Conservation (phyloP, 2,329 filamentous ascomycete species). For the Phaeosphaeriaceae sp. region DNA sequence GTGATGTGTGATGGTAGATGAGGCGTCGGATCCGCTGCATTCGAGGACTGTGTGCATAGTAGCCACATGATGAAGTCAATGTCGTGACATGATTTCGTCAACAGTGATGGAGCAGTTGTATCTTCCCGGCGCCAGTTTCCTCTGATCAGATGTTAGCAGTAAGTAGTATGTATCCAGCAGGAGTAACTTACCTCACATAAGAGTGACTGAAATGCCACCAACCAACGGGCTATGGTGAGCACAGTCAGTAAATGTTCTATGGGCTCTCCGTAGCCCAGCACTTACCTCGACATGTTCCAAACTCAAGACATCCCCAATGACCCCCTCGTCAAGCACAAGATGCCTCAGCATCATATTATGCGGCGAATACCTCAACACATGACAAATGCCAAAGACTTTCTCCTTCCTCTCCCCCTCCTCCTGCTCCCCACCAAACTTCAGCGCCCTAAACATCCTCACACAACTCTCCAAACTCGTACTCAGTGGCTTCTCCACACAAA, state of each 20-base stretch:
- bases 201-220: constrained; percentile 84
- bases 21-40: constrained; percentile 53
- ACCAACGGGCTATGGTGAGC: constrained; percentile 72
- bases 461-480: constrained; percentile 82
- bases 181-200: constrained; percentile 63
- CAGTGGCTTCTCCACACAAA: constrained; percentile 95
- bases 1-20: constrained; percentile 80
- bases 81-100: constrained; percentile 97
- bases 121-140: constrained; percentile 92
- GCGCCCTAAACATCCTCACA: constrained; percentile 71
- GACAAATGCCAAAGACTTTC: constrained; percentile 84
- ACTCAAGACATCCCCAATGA: constrained; percentile 84
- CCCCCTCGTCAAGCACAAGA: constrained; percentile 74
- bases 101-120: constrained; percentile 77
- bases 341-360: constrained; percentile 87
- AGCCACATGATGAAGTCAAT: constrained; percentile 94
- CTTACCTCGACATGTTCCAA: constrained; percentile 80
- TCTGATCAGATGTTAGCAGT: constrained; percentile 46
- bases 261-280: too few species aligned
- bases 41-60: constrained; percentile 72
- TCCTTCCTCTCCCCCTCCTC: constrained; percentile 23
- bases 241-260: too few species aligned
- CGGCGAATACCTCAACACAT: constrained; percentile 91
- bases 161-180: not conserved
- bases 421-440: constrained; percentile 48